Conservation (phyloP, 768 basidiomycete genomes). For the Coprinellus micaceus region DNA sequence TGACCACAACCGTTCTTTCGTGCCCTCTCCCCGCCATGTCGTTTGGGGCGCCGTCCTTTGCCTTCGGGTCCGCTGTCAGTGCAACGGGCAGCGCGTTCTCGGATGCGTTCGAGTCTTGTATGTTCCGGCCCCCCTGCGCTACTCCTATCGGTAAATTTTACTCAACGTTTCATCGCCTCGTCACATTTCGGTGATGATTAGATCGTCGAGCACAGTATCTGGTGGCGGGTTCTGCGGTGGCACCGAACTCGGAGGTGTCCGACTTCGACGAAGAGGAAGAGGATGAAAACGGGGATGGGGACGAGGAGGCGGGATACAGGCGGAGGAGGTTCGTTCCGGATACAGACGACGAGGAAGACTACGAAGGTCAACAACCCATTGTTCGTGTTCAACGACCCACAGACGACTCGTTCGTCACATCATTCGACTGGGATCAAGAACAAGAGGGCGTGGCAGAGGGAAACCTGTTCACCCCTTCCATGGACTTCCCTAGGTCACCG, state of each 20-base stretch:
- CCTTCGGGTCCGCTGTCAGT: slow-evolving; percentile 14
- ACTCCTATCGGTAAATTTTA: slow-evolving; percentile 46
- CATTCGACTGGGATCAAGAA: slow-evolving; percentile 33
- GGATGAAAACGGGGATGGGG: no score
- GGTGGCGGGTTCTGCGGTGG: slow-evolving; percentile 54
- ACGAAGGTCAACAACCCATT: slow-evolving; percentile 14
- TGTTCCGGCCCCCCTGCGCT: background rate
- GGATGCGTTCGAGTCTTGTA: slow-evolving; percentile 17
- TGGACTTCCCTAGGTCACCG: background rate
- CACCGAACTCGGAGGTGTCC: slow-evolving; percentile 42
- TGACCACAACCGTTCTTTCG: background rate
- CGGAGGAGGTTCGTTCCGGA: slow-evolving; percentile 15
- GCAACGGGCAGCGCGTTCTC: slow-evolving; percentile 12
- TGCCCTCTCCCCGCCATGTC: slow-evolving; percentile 8
- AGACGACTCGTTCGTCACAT: slow-evolving; percentile 26
- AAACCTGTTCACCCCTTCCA: background rate
- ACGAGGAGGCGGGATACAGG: slow-evolving; percentile 22
- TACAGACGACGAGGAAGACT: slow-evolving; percentile 22
- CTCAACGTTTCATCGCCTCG: slow-evolving; percentile 6
- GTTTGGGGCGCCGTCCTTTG: slow-evolving; percentile 10
- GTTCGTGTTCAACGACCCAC: slow-evolving; percentile 10
- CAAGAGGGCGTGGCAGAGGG: slow-evolving; percentile 13
- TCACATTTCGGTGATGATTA: slow-evolving; percentile 22
- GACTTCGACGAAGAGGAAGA: slow-evolving; percentile 30
- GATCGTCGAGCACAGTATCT: slow-evolving; percentile 70